Evolutionary conservation across 306 rosid genomes (phyloP), one percentile per base, ranked within the genome.

Genomic region (Arachis hypogaea): DNA sequence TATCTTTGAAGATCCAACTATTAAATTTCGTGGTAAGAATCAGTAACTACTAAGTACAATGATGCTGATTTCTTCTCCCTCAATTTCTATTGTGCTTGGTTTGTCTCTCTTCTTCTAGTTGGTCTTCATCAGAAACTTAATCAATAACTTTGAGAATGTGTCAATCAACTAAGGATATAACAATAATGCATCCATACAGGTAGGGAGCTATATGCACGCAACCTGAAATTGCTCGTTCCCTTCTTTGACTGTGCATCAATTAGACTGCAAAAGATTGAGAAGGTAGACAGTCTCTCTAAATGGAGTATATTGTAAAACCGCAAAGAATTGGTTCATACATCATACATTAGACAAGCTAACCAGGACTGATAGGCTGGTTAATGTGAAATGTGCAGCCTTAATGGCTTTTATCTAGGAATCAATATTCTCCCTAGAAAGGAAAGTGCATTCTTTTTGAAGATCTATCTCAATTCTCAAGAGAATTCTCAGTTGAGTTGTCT

Each of bases 141-240:
- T 14, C 14, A 14, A 14, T 14, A 14, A 14, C 54, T 41, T 51
- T 57, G 78, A 50, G 43, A 72, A 68, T 65, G 69, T 51, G 61
- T 11, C 49, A 16, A 54, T 66, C 42, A 22, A 14, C 82, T 78
- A 68, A 81, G 59, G 59, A 65, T 80, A 72, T 47, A 47, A 30
- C 36, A 8, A 9, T 81, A 62, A 74, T 74, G 75, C 77, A 29
- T 76, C 49, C 65, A 55, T 78, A 65, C 85, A 91, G 98, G 98
- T 63, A 93, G 69, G 86, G 97, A 89, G 64, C 82, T 91, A 82
- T 89, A 93, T 77, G 88, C 85, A 6, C 87, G 87, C 83, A 93
- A 93, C 93, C 80, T 93, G 90, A 93, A 93, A 87, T 85, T 93
- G 92, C 97, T 91, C 41, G 96, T 91, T 81, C 98, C 96, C 73